Evolutionary conservation across 129 eudicot species (phyloP), one percentile per base, ranked within the genome.

Genomic region (Saposhnikovia divaricata): DNA sequence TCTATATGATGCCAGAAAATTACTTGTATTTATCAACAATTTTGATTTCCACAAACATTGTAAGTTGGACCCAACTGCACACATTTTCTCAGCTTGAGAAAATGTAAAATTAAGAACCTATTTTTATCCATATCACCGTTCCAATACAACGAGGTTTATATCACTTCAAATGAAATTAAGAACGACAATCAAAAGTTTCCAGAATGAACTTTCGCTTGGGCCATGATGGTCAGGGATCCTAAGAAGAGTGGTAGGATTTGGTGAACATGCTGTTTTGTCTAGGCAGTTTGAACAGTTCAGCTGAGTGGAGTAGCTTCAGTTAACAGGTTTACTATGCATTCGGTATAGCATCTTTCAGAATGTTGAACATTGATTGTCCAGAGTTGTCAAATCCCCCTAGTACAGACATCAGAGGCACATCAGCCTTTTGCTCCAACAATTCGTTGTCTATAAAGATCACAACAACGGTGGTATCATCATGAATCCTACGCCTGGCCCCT

Each of bases 401-500:
- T 42, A 83, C 70, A 28, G 82, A 83, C 9, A 79, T 19, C 31
- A 23, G 80, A 16, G 76, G 79, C 25, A 74, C 79, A 15, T 18
- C n/a, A 12, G 16, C 55, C 38, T 68, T 76, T n/a, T 57, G 63
- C 15, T 45, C 71, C 74, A 76, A 51, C 45, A 76, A 45, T 19
- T 61, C 76, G 31, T 76, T 73, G 55, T 84, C 81, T 53, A 84
- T 18, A 76, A 75, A 84, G 25, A 84, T 15, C 19, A 84, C 87
- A 25, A 84, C 74, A 4, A 80, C 87, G 0, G 87, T 80, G 14
- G 80, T 80, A 44, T 84, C 87, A 53, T 84, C 87, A 55, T 84
- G 87, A 68, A 43, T 21, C n/a, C 9, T 5, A 8, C 87, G 71
- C 74, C 87, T 80, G 19, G 28, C 28, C 59, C 81, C 81, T 47